Evolutionary conservation across 495 filamentous ascomycete species (phyloP).

Genomic region (Aspergillus nanangensis): DNA sequence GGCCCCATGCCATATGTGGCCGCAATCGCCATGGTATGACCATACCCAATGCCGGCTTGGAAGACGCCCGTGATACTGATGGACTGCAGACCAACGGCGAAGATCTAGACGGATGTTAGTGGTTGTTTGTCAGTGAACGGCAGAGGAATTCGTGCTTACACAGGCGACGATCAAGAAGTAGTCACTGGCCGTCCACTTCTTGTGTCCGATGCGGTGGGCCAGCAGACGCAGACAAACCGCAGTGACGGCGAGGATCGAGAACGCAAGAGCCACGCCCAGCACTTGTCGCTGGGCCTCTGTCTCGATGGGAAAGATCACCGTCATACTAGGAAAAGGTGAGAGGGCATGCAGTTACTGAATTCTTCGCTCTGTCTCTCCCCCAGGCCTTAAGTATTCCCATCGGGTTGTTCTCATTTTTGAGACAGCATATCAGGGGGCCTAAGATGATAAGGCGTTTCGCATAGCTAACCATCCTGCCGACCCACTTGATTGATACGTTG

Average conservation of each 20-base stretch:
- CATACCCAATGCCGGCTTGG: constrained; percentile 13
- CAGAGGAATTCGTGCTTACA: background rate
- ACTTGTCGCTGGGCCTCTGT: constrained; percentile 7
- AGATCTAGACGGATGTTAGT: constrained; percentile 3
- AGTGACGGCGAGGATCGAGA: constrained; percentile 8
- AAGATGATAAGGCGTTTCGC: too few species aligned
- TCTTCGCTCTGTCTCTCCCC: background rate
- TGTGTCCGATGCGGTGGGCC: constrained; percentile 11
- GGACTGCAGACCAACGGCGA: constrained; percentile 9
- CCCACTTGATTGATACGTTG: too few species aligned
- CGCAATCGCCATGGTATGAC: constrained; percentile 4
- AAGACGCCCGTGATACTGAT: constrained; percentile 12
- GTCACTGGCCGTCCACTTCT: constrained; percentile 15
- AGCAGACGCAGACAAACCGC: constrained; percentile 11
- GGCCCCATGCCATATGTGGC: constrained; percentile 7
- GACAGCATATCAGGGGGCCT: too few species aligned
- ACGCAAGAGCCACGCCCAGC: constrained; percentile 8
- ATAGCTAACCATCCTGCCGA: too few species aligned
- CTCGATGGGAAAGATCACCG: constrained; percentile 11
- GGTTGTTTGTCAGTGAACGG: too few species aligned
- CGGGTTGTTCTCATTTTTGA: too few species aligned
- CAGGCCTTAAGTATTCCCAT: background rate
- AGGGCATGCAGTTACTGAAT: background rate
- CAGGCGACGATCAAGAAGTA: constrained; percentile 14
- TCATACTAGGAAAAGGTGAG: constrained; percentile 3